Conservation (phyloP, 345 rosid species). For the Eucalyptus cloeziana region DNA sequence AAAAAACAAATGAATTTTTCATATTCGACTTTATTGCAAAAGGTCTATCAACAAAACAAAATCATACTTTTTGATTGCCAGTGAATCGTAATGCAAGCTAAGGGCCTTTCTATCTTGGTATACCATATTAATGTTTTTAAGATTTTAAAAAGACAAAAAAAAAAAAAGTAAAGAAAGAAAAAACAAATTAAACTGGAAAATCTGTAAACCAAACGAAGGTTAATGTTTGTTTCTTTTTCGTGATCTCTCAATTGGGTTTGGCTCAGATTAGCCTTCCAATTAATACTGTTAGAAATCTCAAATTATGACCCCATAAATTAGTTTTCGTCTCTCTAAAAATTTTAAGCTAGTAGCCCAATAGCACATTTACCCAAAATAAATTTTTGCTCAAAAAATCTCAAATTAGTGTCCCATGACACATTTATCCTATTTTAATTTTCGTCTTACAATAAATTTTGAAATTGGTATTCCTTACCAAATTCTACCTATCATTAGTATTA, state of each 20-base stretch:
- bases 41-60: no score
- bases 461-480: background rate
- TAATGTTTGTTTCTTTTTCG: background rate
- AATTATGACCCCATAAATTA: rapidly evolving
- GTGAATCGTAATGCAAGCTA: no score
- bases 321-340: background rate
- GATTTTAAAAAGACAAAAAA: no score
- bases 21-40: no score
- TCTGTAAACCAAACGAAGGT: background rate
- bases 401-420: rapidly evolving
- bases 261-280: background rate
- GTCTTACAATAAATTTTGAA: no score
- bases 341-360: background rate
- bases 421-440: background rate
- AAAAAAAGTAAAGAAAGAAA: no score
- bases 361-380: no score
- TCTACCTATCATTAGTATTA: background rate
- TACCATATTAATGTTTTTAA: no score
- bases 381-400: background rate
- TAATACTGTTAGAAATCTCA: background rate
- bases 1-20: no score
- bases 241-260: background rate
- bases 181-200: background rate
- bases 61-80: no score
- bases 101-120: no score